Evolutionary conservation across 2,329 filamentous ascomycete genomes (phyloP).

Genomic region (Phyllosticta citribraziliensis): DNA sequence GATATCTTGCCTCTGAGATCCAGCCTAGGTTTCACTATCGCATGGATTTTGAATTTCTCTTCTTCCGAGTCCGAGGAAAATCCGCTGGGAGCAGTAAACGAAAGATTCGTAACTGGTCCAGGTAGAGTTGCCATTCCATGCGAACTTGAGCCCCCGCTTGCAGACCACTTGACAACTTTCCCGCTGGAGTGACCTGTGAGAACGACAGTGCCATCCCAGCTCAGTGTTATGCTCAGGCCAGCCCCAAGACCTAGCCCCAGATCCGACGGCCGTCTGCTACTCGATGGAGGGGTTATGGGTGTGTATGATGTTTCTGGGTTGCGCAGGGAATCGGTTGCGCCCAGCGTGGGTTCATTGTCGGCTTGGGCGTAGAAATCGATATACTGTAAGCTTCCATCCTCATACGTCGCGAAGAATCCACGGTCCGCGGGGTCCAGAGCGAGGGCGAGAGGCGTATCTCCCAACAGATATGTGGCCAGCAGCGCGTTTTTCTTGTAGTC

Average conservation of each 20-base stretch:
- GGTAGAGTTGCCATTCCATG: constrained; percentile 53
- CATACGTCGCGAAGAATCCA: constrained; percentile 70
- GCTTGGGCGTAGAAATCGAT: constrained; percentile 60
- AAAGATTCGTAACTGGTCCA: constrained; percentile 71
- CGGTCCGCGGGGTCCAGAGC: constrained; percentile 74
- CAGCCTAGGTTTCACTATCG: constrained; percentile 72
- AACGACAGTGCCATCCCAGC: constrained; percentile 71
- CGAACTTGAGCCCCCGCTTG: background rate
- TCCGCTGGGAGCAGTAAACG: constrained; percentile 56
- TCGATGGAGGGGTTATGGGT: constrained; percentile 28
- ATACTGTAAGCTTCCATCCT: constrained; percentile 70
- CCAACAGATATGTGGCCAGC: constrained; percentile 73
- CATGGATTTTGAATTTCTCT: constrained; percentile 41
- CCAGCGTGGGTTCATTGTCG: constrained; percentile 18
- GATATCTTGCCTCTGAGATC: constrained; percentile 36
- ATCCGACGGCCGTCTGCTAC: constrained; percentile 40
- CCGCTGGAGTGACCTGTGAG: constrained; percentile 75
- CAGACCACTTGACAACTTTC: constrained; percentile 64
- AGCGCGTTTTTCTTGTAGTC: constrained; percentile 72
- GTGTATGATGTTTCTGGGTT: constrained; percentile 40
- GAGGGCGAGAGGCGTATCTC: constrained; percentile 60
- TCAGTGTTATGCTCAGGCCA: constrained; percentile 59
- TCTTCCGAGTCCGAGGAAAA: constrained; percentile 26
- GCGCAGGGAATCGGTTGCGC: constrained; percentile 31
- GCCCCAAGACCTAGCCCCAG: constrained; percentile 50